Conservation (phyloP, 352 stramenopile species). For the Globisporangium apiculatum region DNA sequence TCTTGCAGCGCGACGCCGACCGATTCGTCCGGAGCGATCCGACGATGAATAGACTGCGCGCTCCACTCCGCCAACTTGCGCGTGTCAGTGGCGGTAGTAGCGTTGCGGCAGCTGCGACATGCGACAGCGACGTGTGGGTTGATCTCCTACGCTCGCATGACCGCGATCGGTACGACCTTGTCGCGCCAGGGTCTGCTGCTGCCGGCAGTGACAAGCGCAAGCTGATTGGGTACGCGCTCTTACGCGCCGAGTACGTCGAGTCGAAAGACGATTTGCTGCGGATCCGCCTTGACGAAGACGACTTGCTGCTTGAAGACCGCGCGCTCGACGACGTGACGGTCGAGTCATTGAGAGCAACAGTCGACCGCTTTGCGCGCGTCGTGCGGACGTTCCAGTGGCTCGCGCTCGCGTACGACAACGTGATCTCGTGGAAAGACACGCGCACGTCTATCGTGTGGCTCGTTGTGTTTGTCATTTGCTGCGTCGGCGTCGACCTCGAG, state of each 20-base stretch:
- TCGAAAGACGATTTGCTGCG: conserved; percentile 66
- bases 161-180: conserved; percentile 45
- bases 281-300: conserved; percentile 43
- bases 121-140: background rate
- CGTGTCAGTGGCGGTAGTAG: conserved; percentile 26
- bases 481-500: conserved; percentile 66
- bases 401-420: conserved; percentile 64
- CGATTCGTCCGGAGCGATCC: conserved; percentile 44
- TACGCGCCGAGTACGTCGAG: conserved; percentile 65
- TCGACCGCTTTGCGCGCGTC: conserved; percentile 64
- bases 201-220: conserved; percentile 24
- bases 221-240: conserved; percentile 49
- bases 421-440: conserved; percentile 86
- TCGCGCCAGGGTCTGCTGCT: conserved; percentile 11
- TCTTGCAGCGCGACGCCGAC: conserved; percentile 71
- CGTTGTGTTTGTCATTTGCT: conserved; percentile 49
- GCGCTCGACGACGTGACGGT: conserved; percentile 79
- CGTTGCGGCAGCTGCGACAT: conserved; percentile 12
- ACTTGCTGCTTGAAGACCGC: conserved; percentile 32
- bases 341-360: conserved; percentile 64
- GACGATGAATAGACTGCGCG: conserved; percentile 35
- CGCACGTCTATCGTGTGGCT: conserved; percentile 70
- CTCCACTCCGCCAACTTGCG: conserved; percentile 36
- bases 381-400: conserved; percentile 66
- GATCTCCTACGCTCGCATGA: conserved; percentile 24